A percentile compares a stretch with the other conserved stretches of the same genome.
phyloP scores from a whole-genome alignment of 768 basidiomycete species.

The Pleurotus giganteus region DNA sequence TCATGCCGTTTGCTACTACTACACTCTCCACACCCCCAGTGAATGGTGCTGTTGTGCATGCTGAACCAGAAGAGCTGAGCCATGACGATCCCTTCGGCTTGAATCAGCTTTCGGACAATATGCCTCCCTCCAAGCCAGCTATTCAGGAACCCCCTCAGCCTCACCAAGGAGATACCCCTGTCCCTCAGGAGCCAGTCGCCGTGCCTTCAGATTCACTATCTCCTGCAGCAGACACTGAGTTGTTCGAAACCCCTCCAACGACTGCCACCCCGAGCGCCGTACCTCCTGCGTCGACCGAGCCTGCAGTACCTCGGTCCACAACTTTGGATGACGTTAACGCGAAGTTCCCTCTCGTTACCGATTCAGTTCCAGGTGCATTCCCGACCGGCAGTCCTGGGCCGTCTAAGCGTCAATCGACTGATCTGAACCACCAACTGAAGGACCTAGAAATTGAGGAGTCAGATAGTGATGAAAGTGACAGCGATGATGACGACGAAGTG shows the following conservation, averaged over 20 bases:
- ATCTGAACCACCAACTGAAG: slow-evolving; percentile 49
- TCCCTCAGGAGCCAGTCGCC: slow-evolving; percentile 16
- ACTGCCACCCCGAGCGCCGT: slow-evolving; percentile 21
- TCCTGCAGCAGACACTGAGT: slow-evolving; percentile 44
- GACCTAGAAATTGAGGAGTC: slow-evolving; percentile 59
- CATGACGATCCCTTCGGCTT: slow-evolving; percentile 55
- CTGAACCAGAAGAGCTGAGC: slow-evolving; percentile 2
- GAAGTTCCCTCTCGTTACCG: slow-evolving; percentile 9
- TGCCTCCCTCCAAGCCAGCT: slow-evolving; percentile 12
- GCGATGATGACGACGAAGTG: slow-evolving; percentile 45
- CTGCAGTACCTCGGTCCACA: slow-evolving; percentile 1
- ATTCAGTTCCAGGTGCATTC: slow-evolving; percentile 5
- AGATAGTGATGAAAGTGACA: slow-evolving; percentile 37
- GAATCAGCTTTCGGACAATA: slow-evolving; percentile 26
- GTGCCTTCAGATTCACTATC: slow-evolving; percentile 16
- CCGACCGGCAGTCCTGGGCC: slow-evolving; percentile 14
- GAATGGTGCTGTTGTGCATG: slow-evolving; percentile 18
- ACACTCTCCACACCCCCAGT: slow-evolving; percentile 35
- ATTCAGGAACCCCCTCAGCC: slow-evolving; percentile 18
- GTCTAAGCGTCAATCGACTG: slow-evolving; percentile 37
- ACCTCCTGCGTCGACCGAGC: slow-evolving; percentile 6
- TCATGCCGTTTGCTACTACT: slow-evolving; percentile 45
- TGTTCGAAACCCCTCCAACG: slow-evolving; percentile 61
- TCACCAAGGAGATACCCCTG: neutral
- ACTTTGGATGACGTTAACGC: neutral